Base-by-base conservation (phyloP, 2,329 filamentous ascomycete species). In the Verticillium isaacii region DNA sequence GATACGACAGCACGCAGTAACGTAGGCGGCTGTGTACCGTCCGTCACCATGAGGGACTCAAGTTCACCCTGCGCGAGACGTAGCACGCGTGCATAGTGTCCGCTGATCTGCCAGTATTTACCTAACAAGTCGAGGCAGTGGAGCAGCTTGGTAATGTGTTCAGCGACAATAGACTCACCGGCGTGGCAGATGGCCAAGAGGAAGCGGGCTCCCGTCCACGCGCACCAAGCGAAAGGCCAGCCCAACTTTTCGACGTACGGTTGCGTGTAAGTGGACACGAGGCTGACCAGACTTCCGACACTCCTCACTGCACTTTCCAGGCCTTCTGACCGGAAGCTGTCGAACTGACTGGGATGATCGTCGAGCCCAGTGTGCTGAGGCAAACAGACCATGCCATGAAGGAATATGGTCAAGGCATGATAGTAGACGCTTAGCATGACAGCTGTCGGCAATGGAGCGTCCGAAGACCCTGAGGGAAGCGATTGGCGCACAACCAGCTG, bases 141-240 rank as follows among this genome's bases (percentile, higher is more conserved):
- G 5, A 63, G 32, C 9, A 63, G 32, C 17, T 41, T 19, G 17
- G 32, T 25, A 29, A 61, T 19, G 11, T 19, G 32, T 9, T 56
- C 36, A 15, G 56, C n/a, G 9, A 15, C 52, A 15, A 55, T 19
- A 3, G n/a, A 29, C 23, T 23, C 52, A 19, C 56, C 56, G 29
- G 54, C 32, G 15, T 59, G 56, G 17, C 37, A 34, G 3, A 29
- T 34, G 15, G 50, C 39, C n/a, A 63, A 29, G 8, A 63, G 25
- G 19, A 59, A 59, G 9, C 62, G 59, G 23, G 59, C 59, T 11
- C 56, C 59, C 8, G 50, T 45, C 62, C 62, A 63, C 7, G 61
- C n/a, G 5, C 59, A 59, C 62, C 62, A 63, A 6, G 62, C 57
- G 19, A 63, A 59, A 5, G 62, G 62, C 62, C 62, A 63, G 9